Conservation (phyloP, 306 rosid species). For the Crataegus laevigata region DNA sequence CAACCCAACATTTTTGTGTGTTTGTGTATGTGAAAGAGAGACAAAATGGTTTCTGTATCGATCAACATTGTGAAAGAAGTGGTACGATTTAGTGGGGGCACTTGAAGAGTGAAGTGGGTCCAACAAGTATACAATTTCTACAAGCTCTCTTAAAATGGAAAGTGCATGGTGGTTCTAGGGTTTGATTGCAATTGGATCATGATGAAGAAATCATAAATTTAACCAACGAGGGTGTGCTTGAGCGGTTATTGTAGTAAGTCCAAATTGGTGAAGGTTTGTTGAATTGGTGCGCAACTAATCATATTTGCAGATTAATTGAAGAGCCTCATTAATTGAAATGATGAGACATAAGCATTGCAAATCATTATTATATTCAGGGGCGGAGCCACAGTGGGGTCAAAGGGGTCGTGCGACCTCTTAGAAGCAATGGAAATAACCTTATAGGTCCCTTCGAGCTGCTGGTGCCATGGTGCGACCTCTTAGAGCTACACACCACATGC, state of each 20-base stretch:
- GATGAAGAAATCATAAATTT: slow-evolving; percentile 7
- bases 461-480: no score
- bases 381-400: no score
- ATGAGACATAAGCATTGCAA: not conserved
- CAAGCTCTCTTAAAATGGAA: not conserved
- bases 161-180: not conserved
- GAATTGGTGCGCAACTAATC: not conserved
- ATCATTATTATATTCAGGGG: no score
- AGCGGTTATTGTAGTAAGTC: not conserved
- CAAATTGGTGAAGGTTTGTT: not conserved
- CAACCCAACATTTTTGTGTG: not conserved
- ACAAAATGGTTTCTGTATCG: not conserved
- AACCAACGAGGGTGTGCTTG: not conserved
- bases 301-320: not conserved
- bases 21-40: not conserved
- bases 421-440: no score
- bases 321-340: not conserved
- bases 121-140: not conserved
- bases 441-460: no score
- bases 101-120: not conserved
- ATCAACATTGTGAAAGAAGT: not conserved
- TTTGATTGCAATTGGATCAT: not conserved
- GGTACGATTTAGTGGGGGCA: not conserved
- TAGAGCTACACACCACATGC: no score
- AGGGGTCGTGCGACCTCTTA: no score